A percentile compares a stretch with the other conserved stretches of the same genome.
Evolutionary conservation across 2,329 filamentous ascomycete species (phyloP).

Genomic region (Nakataea oryzae): DNA sequence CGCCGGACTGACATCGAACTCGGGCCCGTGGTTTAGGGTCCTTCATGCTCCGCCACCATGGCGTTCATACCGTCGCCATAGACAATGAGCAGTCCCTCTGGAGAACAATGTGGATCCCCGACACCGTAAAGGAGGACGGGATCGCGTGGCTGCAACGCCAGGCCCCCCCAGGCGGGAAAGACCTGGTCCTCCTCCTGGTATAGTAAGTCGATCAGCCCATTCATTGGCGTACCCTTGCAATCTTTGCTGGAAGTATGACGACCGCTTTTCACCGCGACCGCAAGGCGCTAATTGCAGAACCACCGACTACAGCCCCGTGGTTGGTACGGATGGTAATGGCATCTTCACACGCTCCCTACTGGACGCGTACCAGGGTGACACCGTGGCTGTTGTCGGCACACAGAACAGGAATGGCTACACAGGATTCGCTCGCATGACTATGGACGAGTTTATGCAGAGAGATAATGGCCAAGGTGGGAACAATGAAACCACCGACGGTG

Average conservation of each 20-base stretch:
- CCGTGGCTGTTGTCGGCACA: conserved; percentile 61
- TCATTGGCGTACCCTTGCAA: no score
- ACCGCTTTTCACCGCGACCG: no score
- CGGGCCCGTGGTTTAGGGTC: conserved; percentile 29
- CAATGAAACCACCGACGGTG: not conserved
- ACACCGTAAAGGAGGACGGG: conserved; percentile 55
- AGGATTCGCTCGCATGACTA: conserved; percentile 50
- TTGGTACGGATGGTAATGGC: conserved; percentile 37
- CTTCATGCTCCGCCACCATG: conserved; percentile 54
- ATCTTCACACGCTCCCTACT: conserved; percentile 56
- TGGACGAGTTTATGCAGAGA: conserved; percentile 55
- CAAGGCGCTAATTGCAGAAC: not conserved
- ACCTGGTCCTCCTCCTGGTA: conserved; percentile 56
- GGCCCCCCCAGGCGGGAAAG: conserved; percentile 29
- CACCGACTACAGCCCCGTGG: not conserved
- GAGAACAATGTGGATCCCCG: conserved; percentile 57
- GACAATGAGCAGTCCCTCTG: conserved; percentile 61
- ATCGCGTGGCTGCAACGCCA: conserved; percentile 39
- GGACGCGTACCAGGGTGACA: conserved; percentile 49
- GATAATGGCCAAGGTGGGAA: conserved; percentile 27
- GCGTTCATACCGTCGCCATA: conserved; percentile 44
- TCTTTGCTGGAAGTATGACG: not conserved
- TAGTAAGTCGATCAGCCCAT: conserved; percentile 26
- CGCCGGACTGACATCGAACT: not conserved
- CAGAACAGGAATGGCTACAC: conserved; percentile 69